Percentiles rank a stretch among this genome's conserved stretches.
phyloP scores from a whole-genome alignment of 164 flowering plant genomes.

The Magnolia sinica region DNA sequence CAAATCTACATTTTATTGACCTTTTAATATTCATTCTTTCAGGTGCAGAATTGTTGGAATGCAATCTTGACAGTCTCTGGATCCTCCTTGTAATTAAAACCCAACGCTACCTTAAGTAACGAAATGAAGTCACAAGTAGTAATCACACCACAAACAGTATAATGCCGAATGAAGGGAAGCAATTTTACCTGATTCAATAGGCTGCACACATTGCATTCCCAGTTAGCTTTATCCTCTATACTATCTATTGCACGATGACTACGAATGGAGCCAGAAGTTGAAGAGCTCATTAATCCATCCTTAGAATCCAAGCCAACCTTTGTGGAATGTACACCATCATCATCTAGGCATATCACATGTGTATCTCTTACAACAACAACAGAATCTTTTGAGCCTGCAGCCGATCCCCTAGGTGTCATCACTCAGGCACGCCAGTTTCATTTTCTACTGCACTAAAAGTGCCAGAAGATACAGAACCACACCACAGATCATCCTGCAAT shows the following conservation, averaged over 20 bases:
- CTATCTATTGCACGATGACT: constrained; percentile 6
- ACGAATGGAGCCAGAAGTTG: constrained; percentile 18
- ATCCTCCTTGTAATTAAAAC: too few relatives aligned
- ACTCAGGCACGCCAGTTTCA: constrained; percentile 16
- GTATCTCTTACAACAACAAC: constrained; percentile 15
- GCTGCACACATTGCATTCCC: constrained; percentile 84
- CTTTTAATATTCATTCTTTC: constrained; percentile 30
- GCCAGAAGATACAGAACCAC: constrained; percentile 60
- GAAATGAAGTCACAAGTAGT: not conserved
- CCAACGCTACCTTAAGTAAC: not conserved
- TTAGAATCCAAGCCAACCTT: constrained; percentile 5
- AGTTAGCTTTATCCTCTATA: constrained; percentile 28
- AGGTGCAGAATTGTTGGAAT: constrained; percentile 14
- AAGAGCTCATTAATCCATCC: constrained; percentile 12
- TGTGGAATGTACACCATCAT: not conserved
- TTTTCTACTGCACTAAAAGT: constrained; percentile 34
- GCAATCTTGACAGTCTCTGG: constrained; percentile 36
- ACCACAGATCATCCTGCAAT: constrained; percentile 87
- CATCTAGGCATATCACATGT: constrained; percentile 13
- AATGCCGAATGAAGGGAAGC: not conserved
- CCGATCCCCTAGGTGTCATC: constrained; percentile 15
- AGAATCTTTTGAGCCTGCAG: constrained; percentile 25
- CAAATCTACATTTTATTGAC: constrained; percentile 23
- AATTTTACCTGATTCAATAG: constrained; percentile 65
- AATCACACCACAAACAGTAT: not conserved